These are phyloP conservation scores for Blepharisma undulans DNA, from an alignment of 169 alveolate genomes.

Conservation along the genomic window DNA sequence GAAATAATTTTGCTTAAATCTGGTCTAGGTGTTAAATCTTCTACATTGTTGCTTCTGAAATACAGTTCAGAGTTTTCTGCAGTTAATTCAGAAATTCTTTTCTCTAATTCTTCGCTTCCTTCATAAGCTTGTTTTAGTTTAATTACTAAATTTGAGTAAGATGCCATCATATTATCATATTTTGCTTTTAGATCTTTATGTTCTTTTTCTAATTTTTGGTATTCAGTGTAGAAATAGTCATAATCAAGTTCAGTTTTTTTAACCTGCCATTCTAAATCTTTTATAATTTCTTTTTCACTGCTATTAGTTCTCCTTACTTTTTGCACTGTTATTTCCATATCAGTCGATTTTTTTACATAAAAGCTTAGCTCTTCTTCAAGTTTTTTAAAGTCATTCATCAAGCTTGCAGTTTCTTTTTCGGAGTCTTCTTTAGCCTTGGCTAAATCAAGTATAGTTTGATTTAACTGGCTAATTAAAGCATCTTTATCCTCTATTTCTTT, in stretches of 20 bases:
- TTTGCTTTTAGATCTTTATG: not conserved
- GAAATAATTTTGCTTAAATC: not conserved
- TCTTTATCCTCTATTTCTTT: not conserved
- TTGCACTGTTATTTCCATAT: not conserved
- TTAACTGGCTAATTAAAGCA: not conserved
- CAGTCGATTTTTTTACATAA: not conserved
- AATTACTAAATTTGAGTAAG: not conserved
- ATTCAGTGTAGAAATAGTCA: not conserved
- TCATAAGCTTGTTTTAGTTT: not conserved
- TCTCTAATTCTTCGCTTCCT: not conserved
- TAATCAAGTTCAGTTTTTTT: not conserved
- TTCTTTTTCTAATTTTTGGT: not conserved
- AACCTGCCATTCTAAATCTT: not conserved
- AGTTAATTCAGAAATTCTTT: not conserved
- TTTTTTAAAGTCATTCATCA: not conserved
- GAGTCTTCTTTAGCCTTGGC: not conserved
- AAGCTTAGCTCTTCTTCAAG: not conserved
- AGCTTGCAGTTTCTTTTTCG: not conserved
- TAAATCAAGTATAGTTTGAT: not conserved
- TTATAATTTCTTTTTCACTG: not conserved
- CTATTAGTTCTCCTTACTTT: not conserved
- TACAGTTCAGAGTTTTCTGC: not conserved
- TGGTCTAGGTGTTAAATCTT: not conserved
- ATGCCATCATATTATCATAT: not conserved
- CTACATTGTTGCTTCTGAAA: not conserved